Evolutionary conservation across 495 filamentous ascomycete genomes (phyloP), one percentile per base, ranked within the genome.

Genomic region (Penicillium robsamsonii): DNA sequence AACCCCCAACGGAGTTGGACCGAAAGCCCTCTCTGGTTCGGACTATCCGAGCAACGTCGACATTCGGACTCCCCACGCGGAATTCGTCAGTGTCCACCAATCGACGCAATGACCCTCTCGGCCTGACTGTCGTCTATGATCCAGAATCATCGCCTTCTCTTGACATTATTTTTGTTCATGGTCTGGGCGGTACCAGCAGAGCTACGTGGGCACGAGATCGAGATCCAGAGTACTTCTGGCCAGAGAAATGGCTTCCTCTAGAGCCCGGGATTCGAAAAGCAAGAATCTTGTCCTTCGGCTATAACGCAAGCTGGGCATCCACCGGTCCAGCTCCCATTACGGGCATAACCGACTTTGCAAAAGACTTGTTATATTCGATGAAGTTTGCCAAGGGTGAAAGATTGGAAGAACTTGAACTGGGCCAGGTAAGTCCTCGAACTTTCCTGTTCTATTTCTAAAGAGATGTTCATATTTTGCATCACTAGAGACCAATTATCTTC

Each of bases 151-250:
- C 46, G 20, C 15, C 38, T 8, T 20, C n/a, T 18, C 38, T 48
- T 5, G 48, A 58, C 29, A 52, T 58, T 1, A 30, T 47, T 5
- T 58, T 58, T 24, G 42, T 58, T 8, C 55, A 58, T 22, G 55
- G 48, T 6, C 48, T 58, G 1, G 55, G 55, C 2, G 55, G 55
- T 10, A 46, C 41, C 6, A 52, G 40, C 31, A 30, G 27, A 40
- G 12, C 12, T 11, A 58, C 55, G 30, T 58, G 55, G 55, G 15
- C 41, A 13, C 7, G 30, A 12, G 20, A 30, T 42, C n/a, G 42
- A 52, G 31, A 53, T 41, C 17, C 20, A 22, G 2, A 53, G 13
- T 33, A 45, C 4, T 53, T 58, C 38, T 58, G 55, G 55, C 55
- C 55, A 1, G 11, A 27, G 29, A 50, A 30, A 27, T 58, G 29